phyloP scores from a whole-genome alignment of 352 stramenopile genomes.

The Aphanomyces stellatus region DNA sequence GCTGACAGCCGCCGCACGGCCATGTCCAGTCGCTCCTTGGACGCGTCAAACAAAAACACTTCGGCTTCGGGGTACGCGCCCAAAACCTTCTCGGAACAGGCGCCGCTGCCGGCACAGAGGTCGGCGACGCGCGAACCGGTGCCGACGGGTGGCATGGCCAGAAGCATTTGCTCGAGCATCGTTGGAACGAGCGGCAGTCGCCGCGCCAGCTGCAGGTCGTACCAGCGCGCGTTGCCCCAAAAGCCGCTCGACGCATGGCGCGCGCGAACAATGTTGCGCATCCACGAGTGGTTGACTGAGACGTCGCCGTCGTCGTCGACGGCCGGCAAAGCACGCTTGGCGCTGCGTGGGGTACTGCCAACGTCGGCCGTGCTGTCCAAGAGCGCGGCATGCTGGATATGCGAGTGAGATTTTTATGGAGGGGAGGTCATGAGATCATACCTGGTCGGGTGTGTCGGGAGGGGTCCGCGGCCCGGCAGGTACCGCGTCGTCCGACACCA shows the following conservation, averaged over 20 bases:
- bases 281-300: neutral
- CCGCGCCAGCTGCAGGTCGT: constrained; percentile 54
- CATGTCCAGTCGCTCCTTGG: constrained; percentile 42
- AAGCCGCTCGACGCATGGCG: constrained; percentile 30
- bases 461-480: no score
- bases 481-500: neutral
- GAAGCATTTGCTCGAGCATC: constrained; percentile 53
- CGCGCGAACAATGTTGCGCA: neutral
- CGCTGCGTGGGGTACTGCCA: no score
- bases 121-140: constrained; percentile 46
- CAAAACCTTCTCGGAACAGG: constrained; percentile 40
- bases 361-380: no score
- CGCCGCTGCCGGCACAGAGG: constrained; percentile 57
- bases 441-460: neutral
- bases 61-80: constrained; percentile 42
- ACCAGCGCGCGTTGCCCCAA: constrained; percentile 69
- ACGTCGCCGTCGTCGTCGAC: neutral
- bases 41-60: constrained; percentile 51
- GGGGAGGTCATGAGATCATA: no score
- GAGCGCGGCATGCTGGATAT: no score
- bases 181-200: constrained; percentile 50
- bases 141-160: constrained; percentile 47
- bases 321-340: neutral
- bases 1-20: constrained; percentile 33
- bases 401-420: no score